phyloP scores from a whole-genome alignment of 2,329 filamentous ascomycete species.

The Botrytis sinoallii region DNA sequence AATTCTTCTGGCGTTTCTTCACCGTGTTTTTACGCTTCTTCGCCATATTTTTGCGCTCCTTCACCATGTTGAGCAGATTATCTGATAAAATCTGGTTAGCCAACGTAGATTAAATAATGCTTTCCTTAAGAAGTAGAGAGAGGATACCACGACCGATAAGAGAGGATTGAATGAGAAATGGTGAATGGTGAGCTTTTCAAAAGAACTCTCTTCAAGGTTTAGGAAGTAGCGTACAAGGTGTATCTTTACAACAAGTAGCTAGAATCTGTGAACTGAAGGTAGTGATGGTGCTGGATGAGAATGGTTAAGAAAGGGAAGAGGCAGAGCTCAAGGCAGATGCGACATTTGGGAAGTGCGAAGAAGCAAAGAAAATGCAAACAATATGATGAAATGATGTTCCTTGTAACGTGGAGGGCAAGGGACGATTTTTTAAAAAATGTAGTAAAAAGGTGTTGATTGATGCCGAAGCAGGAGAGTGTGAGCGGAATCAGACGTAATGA shows the following conservation, averaged over 20 bases:
- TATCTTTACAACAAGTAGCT: not conserved
- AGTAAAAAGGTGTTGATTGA: not conserved
- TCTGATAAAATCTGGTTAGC: not conserved
- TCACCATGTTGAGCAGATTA: not conserved
- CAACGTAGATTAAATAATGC: not conserved
- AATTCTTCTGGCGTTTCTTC: not conserved
- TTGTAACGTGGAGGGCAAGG: not conserved
- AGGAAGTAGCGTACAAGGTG: not conserved
- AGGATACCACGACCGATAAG: not conserved
- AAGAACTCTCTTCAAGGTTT: not conserved
- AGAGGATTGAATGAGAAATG: not conserved
- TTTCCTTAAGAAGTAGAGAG: not conserved
- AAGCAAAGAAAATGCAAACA: not conserved
- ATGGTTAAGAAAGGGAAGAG: not conserved
- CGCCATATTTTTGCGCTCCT: not conserved
- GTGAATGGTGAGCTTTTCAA: not conserved
- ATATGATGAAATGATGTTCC: not conserved
- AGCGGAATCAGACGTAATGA: not conserved
- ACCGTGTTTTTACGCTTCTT: no score
- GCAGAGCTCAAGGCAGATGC: not conserved
- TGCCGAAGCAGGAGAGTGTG: not conserved
- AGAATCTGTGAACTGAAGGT: not conserved
- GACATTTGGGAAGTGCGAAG: not conserved
- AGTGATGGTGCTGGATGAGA: not conserved
- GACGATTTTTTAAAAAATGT: not conserved